These are phyloP conservation scores for Martiniozyma abietophila DNA, from an alignment of 805 yeast genomes.

Conservation along the genomic window DNA sequence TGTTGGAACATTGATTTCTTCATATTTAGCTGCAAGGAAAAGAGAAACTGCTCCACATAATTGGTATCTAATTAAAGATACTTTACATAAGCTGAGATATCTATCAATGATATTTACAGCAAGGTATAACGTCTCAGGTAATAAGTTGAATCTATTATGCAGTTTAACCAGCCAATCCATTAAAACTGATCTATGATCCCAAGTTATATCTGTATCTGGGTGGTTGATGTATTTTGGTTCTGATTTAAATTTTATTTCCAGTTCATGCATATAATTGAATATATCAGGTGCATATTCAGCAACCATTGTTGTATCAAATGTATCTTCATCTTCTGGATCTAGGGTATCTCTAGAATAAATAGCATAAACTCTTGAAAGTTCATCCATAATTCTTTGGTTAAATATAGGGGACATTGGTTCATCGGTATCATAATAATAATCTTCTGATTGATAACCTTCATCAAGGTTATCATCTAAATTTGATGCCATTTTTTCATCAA, in stretches of 20 bases:
- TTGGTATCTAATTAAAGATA: constrained; percentile 79
- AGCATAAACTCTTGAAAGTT: constrained; percentile 41
- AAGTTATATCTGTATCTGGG: constrained; percentile 61
- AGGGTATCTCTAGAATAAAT: constrained; percentile 42
- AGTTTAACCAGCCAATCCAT: constrained; percentile 90
- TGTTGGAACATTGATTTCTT: constrained; percentile 85
- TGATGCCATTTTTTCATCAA: constrained; percentile 5
- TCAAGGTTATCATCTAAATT: constrained; percentile 11
- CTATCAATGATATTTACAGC: constrained; percentile 84
- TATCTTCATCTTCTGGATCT: constrained; percentile 76
- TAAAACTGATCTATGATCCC: constrained; percentile 71
- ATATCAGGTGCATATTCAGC: constrained; percentile 86
- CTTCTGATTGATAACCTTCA: constrained; percentile 26
- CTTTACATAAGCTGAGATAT: constrained; percentile 61
- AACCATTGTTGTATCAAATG: constrained; percentile 82
- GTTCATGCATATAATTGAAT: constrained; percentile 64
- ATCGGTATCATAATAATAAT: constrained; percentile 20
- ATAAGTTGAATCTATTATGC: constrained; percentile 69
- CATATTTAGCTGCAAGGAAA: constrained; percentile 89
- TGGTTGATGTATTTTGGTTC: constrained; percentile 65
- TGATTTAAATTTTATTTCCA: constrained; percentile 66
- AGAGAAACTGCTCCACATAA: constrained; percentile 87
- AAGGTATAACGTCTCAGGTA: constrained; percentile 77
- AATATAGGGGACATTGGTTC: constrained; percentile 54
- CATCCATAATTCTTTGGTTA: constrained; percentile 37